These are phyloP conservation scores for Mycena chlorophos DNA, from an alignment of 768 basidiomycete species.

Conservation along the genomic window DNA sequence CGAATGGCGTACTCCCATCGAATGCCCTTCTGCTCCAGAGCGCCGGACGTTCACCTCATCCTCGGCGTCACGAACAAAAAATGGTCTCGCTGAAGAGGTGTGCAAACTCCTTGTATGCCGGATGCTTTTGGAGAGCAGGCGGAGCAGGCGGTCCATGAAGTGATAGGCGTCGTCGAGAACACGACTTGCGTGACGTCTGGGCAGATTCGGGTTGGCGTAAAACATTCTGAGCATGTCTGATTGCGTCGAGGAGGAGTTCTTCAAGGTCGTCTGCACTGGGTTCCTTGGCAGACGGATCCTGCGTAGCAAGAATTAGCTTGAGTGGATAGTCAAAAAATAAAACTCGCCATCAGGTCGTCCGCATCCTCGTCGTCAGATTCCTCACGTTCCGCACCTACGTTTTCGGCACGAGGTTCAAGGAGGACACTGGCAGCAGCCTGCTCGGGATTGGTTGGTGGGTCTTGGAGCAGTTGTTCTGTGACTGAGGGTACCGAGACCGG, in stretches of 20 bases:
- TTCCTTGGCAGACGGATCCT: not conserved
- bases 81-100: conserved; percentile 7
- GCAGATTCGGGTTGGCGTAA: not conserved
- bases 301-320: not conserved
- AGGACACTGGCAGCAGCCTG: not conserved
- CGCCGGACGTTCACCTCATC: not conserved
- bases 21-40: not conserved
- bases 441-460: not conserved
- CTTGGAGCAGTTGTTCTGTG: not conserved
- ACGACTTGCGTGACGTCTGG: not conserved
- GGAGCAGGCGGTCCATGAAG: conserved; percentile 9
- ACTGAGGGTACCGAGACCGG: conserved; percentile 7
- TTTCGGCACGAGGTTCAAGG: not conserved
- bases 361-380: not conserved
- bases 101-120: conserved; percentile 4
- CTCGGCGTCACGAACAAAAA: not conserved
- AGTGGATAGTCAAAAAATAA: not conserved
- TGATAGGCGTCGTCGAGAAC: conserved; percentile 8
- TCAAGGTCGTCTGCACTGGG: not conserved
- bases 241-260: not conserved
- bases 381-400: not conserved
- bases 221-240: not conserved
- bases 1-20: not conserved
- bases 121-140: conserved; percentile 4
- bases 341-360: not conserved